Conservation (phyloP, 23 red algal genomes). For the Gracilaria domingensis region DNA sequence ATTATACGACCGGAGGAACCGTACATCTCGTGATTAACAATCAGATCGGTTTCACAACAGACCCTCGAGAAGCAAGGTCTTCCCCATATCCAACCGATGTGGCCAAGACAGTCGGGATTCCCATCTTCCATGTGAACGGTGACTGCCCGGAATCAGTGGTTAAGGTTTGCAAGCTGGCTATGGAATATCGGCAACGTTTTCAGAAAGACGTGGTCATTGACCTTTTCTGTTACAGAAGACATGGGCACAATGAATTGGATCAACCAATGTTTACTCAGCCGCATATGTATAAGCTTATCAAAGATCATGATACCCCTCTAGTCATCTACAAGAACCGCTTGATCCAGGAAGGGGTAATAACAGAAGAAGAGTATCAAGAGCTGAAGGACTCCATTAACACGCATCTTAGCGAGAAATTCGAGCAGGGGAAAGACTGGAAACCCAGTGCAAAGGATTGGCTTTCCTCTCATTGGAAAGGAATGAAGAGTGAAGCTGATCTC, state of each 20-base stretch:
- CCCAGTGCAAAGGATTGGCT: conserved; percentile 91
- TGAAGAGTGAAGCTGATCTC: conserved; percentile 82
- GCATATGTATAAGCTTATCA: conserved; percentile 98
- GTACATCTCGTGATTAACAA: conserved; percentile 99
- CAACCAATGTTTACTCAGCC: conserved; percentile 99
- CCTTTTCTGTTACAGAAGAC: conserved; percentile 98
- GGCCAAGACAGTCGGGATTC: conserved; percentile 96
- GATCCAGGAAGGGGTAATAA: conserved; percentile 85
- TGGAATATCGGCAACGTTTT: conserved; percentile 98
- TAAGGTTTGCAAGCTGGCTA: conserved; percentile 89
- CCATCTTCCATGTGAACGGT: conserved; percentile 99
- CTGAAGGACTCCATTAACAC: conserved; percentile 72
- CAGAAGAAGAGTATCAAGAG: conserved; percentile 79
- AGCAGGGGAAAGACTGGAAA: conserved; percentile 83
- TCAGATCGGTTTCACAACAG: conserved; percentile 99
- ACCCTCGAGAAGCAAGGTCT: conserved; percentile 92
- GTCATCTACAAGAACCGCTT: conserved; percentile 81
- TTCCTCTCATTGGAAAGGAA: conserved; percentile 93
- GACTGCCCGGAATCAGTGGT: conserved; percentile 96
- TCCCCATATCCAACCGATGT: conserved; percentile 99
- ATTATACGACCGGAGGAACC: conserved; percentile 98
- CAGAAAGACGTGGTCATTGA: conserved; percentile 99
- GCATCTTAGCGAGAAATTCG: conserved; percentile 78
- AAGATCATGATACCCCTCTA: conserved; percentile 81
- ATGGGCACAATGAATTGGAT: conserved; percentile 99